Conservation (phyloP, 495 filamentous ascomycete species). For the Annulohypoxylon maeteangense region DNA sequence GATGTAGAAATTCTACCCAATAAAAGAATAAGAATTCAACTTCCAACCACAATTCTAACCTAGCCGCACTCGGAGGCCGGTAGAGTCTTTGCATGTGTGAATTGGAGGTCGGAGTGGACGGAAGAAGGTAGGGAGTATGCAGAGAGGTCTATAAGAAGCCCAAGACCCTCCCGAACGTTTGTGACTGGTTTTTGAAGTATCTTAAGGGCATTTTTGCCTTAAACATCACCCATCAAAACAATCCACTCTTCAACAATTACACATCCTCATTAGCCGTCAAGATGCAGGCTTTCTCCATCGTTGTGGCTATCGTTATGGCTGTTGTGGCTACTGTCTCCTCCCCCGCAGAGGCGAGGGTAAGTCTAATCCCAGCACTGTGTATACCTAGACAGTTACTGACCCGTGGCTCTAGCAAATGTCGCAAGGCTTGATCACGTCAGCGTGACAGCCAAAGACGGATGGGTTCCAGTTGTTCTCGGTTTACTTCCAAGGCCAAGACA, state of each 20-base stretch:
- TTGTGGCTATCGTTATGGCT: conserved; percentile 40
- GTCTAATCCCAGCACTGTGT: conserved; percentile 5
- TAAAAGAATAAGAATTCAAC: conserved; percentile 9
- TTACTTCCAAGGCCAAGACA: conserved; percentile 15
- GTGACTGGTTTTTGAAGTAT: conserved; percentile 20
- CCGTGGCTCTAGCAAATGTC: conserved; percentile 12
- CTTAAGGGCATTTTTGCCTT: conserved; percentile 34
- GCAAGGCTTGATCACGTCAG: conserved; percentile 21
- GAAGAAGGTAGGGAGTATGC: conserved; percentile 24
- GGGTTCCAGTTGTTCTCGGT: neutral
- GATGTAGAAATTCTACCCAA: conserved; percentile 19
- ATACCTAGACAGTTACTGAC: conserved; percentile 23
- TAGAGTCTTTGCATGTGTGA: conserved; percentile 18
- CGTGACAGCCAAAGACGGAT: conserved; percentile 24
- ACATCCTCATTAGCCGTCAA: conserved; percentile 19
- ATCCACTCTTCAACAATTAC: conserved; percentile 8
- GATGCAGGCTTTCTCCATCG: conserved; percentile 39
- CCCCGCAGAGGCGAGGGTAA: conserved; percentile 35
- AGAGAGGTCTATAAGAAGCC: conserved; percentile 36
- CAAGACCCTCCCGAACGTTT: conserved; percentile 15
- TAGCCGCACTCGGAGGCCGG: conserved; percentile 17
- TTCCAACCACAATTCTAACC: conserved; percentile 31
- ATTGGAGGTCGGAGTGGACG: conserved; percentile 14
- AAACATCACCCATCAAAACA: conserved; percentile 30
- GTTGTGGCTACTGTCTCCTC: conserved; percentile 27